Base-by-base conservation (phyloP, 2,329 filamentous ascomycete genomes). In the Purpureocillium takamizusanense region DNA sequence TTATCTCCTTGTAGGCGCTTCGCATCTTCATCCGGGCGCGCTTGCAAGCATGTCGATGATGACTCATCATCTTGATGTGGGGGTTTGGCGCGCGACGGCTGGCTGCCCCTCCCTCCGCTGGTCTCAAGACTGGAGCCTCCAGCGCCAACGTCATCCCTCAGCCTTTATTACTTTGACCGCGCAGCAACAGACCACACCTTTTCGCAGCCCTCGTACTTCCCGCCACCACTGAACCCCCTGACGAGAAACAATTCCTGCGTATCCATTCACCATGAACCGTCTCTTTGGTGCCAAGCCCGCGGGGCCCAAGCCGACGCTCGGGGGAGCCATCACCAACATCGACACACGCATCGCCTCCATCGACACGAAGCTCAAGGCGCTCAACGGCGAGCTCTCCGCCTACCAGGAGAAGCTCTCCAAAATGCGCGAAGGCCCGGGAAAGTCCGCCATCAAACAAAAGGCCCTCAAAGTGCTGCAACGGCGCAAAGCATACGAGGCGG, bases 381-480 rank as follows among this genome's bases (percentile, higher is more conserved):
- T 95, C 53, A 95, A 94, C 65, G 82, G 85, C 52, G 90, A 97
- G 61, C 83, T 98, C 4, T 72, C 79, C 13, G 82, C 83, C 45
- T 94, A 95, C 71, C 89, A 95, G 63, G 69, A 81, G 48, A 89
- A 90, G 55, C 81, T 97, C 25, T 63, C 78, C 52, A 90, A 89
- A 58, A 94, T 97, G 89, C 87, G 89, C 62, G 89, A 95, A 47
- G 92, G 92, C 0, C 89, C 90, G 0, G 92, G 89, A 50, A 95
- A 97, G 63, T 82, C 78, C 12, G 89, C 90, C 23, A 79, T 98
- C 52, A 94, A 92, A 59, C 82, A 94, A 55, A 95, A 95, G 57
- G 90, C 90, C 2, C 81, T 95, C 53, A 95, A 95, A 54, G 81
- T 97, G 10, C 81, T 97, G 3, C 87, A 95, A 66, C 84, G 88